Evolutionary conservation across 345 rosid species (phyloP), one percentile per base, ranked within the genome.

Genomic region (Anacardium occidentale): DNA sequence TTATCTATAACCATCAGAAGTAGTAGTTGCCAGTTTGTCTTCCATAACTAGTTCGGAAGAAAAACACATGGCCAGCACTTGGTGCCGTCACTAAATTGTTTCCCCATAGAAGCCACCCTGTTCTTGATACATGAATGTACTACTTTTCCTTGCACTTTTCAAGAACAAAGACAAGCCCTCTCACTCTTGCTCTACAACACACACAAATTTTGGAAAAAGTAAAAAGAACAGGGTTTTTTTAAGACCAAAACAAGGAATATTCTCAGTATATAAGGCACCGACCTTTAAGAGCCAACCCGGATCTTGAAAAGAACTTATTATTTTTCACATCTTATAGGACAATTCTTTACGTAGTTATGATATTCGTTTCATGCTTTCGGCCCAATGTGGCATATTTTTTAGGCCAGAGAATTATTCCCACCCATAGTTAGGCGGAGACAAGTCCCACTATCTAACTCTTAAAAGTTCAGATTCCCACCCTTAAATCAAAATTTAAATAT

Each of bases 61-160:
- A 4, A 37, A 29, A 29, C 32, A 37, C 5, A 25, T 24, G 73
- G 53, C 17, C 13, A 45, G 44, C 45, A n/a, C 58, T 44, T 25
- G 65, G 8, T 70, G 65, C 57, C 65, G 57, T 71, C 29, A 21
- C 37, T 48, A 32, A 67, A 29, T 29, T 29, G 32, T 29, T 29
- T 29, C 32, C 65, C 65, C 29, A 5, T 56, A 24, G 7, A 42
- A 22, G 5, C 17, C 24, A 14, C 12, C 1, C 21, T 10, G 18
- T 10, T 15, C 45, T 29, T 61, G 32, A 13, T 14, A 29, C 32
- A 50, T 66, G 58, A 45, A 29, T n/a, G n/a, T 10, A 34, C 6
- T 15, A n/a, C 18, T 18, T 24, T 47, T 48, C 24, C 42, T 17
- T 56, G 54, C 2, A 37, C 62, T 21, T 56, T 37, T 69, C 45